Conservation (phyloP, 257 asterid species). For the Leonotis leonurus region DNA sequence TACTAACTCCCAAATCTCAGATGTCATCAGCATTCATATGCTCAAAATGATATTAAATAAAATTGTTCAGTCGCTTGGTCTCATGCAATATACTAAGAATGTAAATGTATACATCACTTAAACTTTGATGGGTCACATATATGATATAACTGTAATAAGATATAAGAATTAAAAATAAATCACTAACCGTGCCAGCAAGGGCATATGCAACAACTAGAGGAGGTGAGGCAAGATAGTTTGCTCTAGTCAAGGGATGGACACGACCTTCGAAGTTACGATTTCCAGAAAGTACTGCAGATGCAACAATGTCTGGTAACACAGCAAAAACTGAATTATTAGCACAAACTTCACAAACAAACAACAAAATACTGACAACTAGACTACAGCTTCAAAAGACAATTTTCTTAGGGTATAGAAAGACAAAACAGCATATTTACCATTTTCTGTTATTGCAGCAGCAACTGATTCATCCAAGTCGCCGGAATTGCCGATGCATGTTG, state of each 20-base stretch:
- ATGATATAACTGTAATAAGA: neutral
- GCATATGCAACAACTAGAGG: conserved; percentile 98
- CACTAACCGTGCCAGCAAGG: conserved; percentile 92
- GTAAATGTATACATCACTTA: neutral
- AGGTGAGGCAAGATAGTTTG: conserved; percentile 96
- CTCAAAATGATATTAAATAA: neutral
- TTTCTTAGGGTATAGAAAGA: neutral
- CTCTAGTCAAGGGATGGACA: conserved; percentile 89
- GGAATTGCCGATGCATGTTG: conserved; percentile 93
- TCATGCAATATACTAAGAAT: neutral
- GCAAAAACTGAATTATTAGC: neutral
- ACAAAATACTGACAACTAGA: neutral
- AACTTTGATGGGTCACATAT: neutral
- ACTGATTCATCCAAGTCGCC: conserved; percentile 89
- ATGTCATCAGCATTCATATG: neutral
- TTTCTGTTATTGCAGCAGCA: conserved; percentile 75
- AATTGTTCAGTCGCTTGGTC: neutral
- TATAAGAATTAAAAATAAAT: too few relatives aligned
- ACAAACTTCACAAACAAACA: conserved; percentile 8
- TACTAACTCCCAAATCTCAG: neutral
- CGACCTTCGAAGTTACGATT: conserved; percentile 97
- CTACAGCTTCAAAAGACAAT: neutral
- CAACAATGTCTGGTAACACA: conserved; percentile 68
- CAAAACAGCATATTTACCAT: conserved; percentile 37
- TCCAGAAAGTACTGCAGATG: conserved; percentile 96